These are phyloP conservation scores for Dictyostelium brefeldianum DNA, from an alignment of 78 protist genomes.

Conservation along the genomic window DNA sequence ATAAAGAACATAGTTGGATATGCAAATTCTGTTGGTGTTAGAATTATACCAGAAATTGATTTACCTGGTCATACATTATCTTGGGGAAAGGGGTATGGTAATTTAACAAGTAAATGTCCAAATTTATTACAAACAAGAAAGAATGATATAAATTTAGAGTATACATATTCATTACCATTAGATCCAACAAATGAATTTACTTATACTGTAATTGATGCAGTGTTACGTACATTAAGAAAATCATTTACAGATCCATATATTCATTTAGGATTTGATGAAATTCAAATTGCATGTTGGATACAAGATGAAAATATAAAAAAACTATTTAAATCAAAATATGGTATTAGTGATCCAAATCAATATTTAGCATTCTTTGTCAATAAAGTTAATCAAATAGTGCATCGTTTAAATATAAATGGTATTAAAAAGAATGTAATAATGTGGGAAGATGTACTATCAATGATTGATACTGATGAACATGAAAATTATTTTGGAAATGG, in stretches of 20 bases:
- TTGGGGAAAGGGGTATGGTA: conserved; percentile 44
- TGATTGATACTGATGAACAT: neutral
- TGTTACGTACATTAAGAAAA: neutral
- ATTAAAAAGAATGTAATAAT: neutral
- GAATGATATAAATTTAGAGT: conserved; percentile 10
- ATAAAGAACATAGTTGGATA: conserved; percentile 6
- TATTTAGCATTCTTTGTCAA: conserved; percentile 19
- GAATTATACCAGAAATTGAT: conserved; percentile 65
- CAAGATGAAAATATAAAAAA: neutral
- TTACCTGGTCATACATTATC: conserved; percentile 68
- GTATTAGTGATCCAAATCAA: neutral
- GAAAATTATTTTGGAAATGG: neutral
- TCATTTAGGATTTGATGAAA: conserved; percentile 71
- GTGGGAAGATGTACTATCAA: conserved; percentile 52
- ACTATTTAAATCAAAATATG: neutral
- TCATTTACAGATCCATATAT: conserved; percentile 54
- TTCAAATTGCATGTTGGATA: conserved; percentile 40
- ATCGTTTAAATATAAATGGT: neutral
- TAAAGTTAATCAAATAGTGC: neutral
- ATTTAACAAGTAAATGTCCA: conserved; percentile 31
- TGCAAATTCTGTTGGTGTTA: conserved; percentile 24
- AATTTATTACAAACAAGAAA: neutral
- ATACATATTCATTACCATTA: conserved; percentile 48
- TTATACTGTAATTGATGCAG: neutral
- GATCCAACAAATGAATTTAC: conserved; percentile 25